Percentiles rank a stretch among this genome's conserved stretches.
Evolutionary conservation across 176 grass and related monocot species (phyloP).

Genomic region (Raddia distichophylla): DNA sequence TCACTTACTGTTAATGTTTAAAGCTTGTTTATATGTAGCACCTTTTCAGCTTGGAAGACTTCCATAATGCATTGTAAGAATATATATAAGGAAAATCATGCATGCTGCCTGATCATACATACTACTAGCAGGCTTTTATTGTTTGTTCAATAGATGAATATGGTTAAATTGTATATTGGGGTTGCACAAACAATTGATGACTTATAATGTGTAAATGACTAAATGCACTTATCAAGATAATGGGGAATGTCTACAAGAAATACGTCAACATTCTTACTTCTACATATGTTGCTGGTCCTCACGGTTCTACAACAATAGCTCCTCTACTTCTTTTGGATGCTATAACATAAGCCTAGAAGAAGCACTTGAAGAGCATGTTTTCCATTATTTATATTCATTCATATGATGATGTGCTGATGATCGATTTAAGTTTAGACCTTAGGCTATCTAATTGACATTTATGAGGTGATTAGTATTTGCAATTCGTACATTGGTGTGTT

Average conservation of each 20-base stretch:
- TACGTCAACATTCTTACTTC: background rate
- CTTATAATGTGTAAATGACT: background rate
- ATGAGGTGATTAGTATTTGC: constrained; percentile 1
- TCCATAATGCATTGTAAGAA: background rate
- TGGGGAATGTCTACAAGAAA: background rate
- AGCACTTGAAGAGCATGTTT: background rate
- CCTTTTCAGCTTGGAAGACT: background rate
- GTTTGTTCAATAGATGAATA: background rate
- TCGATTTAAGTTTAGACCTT: background rate
- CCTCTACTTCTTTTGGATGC: background rate
- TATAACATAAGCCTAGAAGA: background rate
- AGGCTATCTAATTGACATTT: background rate
- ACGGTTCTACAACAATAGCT: background rate
- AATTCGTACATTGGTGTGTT: background rate
- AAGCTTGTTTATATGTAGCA: background rate
- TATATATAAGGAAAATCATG: background rate
- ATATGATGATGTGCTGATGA: background rate
- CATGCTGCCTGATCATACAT: background rate
- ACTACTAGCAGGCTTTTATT: background rate
- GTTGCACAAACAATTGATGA: background rate
- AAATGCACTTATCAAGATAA: background rate
- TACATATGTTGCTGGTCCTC: background rate
- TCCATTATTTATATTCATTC: background rate
- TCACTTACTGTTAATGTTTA: background rate
- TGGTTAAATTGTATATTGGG: background rate